Evolutionary conservation across 192 early-diverging fungal species (phyloP), one percentile per base, ranked within the genome.

Genomic region (Coemansia sp.): DNA sequence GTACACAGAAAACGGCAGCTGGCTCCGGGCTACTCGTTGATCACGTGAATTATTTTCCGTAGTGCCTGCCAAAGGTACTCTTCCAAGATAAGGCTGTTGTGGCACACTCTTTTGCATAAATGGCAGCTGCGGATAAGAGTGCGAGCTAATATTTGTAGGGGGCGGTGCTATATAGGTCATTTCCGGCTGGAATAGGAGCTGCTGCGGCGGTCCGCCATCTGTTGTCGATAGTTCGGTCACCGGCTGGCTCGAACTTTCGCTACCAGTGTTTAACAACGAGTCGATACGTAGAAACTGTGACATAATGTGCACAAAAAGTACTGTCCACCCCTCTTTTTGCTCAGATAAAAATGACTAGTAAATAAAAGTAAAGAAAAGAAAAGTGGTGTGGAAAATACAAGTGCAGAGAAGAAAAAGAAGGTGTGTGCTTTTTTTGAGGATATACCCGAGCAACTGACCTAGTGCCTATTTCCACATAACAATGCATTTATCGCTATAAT

Each of bases 251-350:
- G 54, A 13, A 11, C 27, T 16, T 57, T 57, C 63, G 46, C 68
- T 27, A 51, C 69, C 43, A 29, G 18, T 20, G 57, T 76, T 76
- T 6, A 76, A 68, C 60, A 76, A 47, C 57, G 74, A 68, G 29
- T 59, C 66, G 34, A 76, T 67, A 16, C 70, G 74, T 20, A 71
- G 31, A 54, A 46, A 71, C 29, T 66, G 63, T 18, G 74, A 76
- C 74, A 76, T 76, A 11, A 13, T 31, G 13, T 5, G 24, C 3
- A 18, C 11, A 1, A 9, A 29, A 29, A 29, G 27, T 29, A 29
- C 27, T 29, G 27, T 0, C 27, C 27, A 29, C 27, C 27, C 27
- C 27, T 29, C 27, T 29, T 29, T 29, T 29, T 29, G 27, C 2
- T 29, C 43, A 29, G 63, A 34, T 36, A 49, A 68, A 63, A 63